A percentile compares a stretch with the other conserved stretches of the same genome.
These are phyloP conservation scores for Cylindrotheca closterium DNA, from an alignment of 108 stramenopile species.

Conservation along the genomic window DNA sequence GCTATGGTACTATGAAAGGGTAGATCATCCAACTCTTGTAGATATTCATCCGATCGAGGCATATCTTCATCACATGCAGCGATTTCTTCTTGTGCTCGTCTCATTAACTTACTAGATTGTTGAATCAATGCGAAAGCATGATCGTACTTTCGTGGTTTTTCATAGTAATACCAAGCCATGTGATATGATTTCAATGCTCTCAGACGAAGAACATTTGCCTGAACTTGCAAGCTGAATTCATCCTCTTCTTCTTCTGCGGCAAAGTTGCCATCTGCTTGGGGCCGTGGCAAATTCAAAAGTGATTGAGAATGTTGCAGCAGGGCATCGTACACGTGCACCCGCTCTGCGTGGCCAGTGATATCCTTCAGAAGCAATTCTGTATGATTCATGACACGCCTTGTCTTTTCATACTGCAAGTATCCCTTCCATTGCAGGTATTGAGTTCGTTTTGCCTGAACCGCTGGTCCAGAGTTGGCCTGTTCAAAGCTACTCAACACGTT, in stretches of 20 bases:
- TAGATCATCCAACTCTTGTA: slow-evolving; percentile 53
- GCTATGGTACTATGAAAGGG: slow-evolving; percentile 16
- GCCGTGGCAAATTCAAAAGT: slow-evolving; percentile 44
- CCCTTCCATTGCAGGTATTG: slow-evolving; percentile 59
- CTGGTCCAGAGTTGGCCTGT: slow-evolving; percentile 58
- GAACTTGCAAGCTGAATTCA: slow-evolving; percentile 70
- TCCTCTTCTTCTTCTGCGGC: slow-evolving; percentile 45
- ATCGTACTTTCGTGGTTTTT: slow-evolving; percentile 29
- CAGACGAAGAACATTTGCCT: slow-evolving; percentile 72
- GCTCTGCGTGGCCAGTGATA: slow-evolving; percentile 39
- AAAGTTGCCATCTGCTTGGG: not conserved
- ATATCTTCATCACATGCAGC: slow-evolving; percentile 77
- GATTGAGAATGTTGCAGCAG: slow-evolving; percentile 74
- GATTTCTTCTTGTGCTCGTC: slow-evolving; percentile 76
- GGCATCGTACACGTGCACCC: slow-evolving; percentile 76
- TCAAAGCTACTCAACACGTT: slow-evolving; percentile 44
- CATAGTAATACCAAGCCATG: slow-evolving; percentile 37
- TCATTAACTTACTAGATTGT: slow-evolving; percentile 49
- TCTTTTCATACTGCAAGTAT: slow-evolving; percentile 68
- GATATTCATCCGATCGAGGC: slow-evolving; percentile 49
- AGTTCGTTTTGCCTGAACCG: slow-evolving; percentile 65
- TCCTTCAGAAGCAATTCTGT: slow-evolving; percentile 9
- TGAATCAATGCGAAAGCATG: slow-evolving; percentile 58
- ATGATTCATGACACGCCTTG: slow-evolving; percentile 40
- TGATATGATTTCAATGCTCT: slow-evolving; percentile 54